These are phyloP conservation scores for Thozetella sp. DNA, from an alignment of 495 filamentous ascomycete species.

Conservation along the genomic window DNA sequence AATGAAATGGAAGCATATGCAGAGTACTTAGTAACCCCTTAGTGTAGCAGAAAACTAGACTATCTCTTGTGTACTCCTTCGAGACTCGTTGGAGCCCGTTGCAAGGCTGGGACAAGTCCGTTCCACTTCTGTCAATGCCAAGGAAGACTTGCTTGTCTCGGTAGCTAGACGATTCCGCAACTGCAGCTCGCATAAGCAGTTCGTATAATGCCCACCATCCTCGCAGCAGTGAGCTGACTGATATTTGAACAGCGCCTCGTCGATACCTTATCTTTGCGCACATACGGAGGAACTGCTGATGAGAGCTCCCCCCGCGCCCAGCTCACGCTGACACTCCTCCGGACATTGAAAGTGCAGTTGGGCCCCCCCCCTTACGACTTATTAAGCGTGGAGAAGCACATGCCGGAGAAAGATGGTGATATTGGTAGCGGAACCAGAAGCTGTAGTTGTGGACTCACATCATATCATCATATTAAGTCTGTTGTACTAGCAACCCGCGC, in stretches of 20 bases:
- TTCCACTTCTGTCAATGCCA: not conserved
- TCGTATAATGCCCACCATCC: not conserved
- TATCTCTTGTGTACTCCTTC: not conserved
- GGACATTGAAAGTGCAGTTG: not conserved
- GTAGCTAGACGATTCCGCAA: not conserved
- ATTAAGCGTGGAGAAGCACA: not conserved
- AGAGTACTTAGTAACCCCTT: not conserved
- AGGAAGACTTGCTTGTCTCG: not conserved
- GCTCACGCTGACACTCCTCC: not conserved
- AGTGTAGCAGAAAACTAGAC: not conserved
- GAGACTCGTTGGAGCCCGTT: not conserved
- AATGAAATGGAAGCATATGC: not conserved
- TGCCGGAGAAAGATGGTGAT: not conserved
- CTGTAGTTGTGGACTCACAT: not conserved
- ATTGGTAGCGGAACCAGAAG: not conserved
- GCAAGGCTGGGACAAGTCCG: not conserved
- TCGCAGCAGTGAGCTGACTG: not conserved
- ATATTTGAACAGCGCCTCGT: not conserved
- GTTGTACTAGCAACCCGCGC: not conserved
- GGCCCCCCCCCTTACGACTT: not conserved
- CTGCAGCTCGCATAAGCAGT: not conserved
- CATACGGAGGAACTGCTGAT: not conserved
- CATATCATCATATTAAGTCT: not conserved
- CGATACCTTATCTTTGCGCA: not conserved
- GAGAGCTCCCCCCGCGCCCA: not conserved